phyloP scores from a whole-genome alignment of 345 rosid species.

The Dipteronia dyeriana region DNA sequence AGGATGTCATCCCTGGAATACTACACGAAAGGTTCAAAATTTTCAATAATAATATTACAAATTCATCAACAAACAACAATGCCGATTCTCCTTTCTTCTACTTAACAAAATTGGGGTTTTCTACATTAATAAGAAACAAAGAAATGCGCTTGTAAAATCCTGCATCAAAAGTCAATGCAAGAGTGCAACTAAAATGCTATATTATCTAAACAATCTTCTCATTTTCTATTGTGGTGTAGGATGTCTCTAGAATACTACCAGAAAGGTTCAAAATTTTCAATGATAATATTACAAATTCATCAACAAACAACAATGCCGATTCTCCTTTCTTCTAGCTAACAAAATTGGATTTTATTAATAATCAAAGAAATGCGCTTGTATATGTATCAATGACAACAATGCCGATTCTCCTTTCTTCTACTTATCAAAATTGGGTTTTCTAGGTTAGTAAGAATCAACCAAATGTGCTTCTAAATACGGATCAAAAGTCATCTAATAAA shows the following conservation, averaged over 20 bases:
- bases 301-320: neutral
- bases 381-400: neutral
- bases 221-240: neutral
- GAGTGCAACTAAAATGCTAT: too few species aligned
- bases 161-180: neutral
- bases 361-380: too few species aligned
- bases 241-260: neutral
- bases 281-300: neutral
- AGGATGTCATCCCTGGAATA: too few species aligned
- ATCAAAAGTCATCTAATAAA: too few species aligned
- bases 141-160: neutral
- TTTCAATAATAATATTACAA: neutral
- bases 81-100: neutral
- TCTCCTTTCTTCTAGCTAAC: too few species aligned
- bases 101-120: neutral
- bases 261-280: neutral
- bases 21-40: neutral
- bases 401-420: neutral
- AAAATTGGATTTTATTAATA: too few species aligned
- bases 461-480: neutral
- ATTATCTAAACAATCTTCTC: neutral
- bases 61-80: neutral
- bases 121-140: neutral
- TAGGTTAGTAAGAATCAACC: neutral
- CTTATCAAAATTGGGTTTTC: neutral